Conservation (phyloP, 371 early-diverging fungal genomes). For the Batkoa obscura region DNA sequence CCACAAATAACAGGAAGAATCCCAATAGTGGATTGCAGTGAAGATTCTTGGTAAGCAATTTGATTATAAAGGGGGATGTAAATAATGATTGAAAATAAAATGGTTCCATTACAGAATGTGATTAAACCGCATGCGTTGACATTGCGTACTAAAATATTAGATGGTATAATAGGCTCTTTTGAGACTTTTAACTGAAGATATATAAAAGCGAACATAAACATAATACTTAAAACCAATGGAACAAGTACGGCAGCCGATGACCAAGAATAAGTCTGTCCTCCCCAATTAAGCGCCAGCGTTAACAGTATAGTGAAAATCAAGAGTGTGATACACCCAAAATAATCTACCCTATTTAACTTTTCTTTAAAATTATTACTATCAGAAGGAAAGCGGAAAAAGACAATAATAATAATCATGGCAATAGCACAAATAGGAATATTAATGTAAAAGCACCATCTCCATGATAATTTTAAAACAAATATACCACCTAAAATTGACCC, state of each 20-base stretch:
- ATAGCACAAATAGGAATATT: constrained; percentile 14
- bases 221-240: constrained; percentile 20
- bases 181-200: constrained; percentile 32
- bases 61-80: constrained; percentile 29
- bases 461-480: constrained; percentile 19
- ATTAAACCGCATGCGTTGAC: constrained; percentile 20
- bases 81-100: constrained; percentile 28
- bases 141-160: constrained; percentile 21
- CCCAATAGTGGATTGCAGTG: constrained; percentile 35
- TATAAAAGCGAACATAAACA: constrained; percentile 25
- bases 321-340: constrained; percentile 13
- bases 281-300: constrained; percentile 39
- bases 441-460: constrained; percentile 30
- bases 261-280: constrained; percentile 35
- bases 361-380: constrained; percentile 12
- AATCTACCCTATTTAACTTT: constrained; percentile 13
- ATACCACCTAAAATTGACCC: constrained; percentile 29
- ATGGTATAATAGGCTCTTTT: constrained; percentile 30
- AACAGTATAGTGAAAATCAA: constrained; percentile 5
- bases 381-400: constrained; percentile 14
- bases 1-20: constrained; percentile 30
- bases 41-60: constrained; percentile 31
- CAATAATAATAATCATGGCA: constrained; percentile 10
- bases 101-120: constrained; percentile 24
- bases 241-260: constrained; percentile 20